A percentile compares a stretch with the other conserved stretches of the same genome.
Evolutionary conservation across 1,284 basidiomycete species (phyloP).

Genomic region (Fomitopsis schrenkii): DNA sequence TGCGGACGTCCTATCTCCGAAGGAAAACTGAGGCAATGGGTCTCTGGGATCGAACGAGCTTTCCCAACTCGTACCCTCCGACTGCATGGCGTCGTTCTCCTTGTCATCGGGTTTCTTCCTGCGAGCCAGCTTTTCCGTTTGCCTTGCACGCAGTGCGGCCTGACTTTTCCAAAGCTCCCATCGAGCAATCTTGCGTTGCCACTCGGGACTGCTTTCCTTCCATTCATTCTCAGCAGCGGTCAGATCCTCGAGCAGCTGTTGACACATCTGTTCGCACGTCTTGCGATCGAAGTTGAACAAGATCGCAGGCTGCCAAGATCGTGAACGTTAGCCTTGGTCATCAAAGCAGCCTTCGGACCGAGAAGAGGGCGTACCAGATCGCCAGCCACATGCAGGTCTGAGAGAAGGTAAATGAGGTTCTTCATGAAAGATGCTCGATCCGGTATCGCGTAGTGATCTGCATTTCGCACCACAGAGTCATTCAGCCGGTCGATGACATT

Average conservation of each 20-base stretch:
- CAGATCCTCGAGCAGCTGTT: conserved; percentile 34
- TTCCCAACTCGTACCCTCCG: conserved; percentile 37
- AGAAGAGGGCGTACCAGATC: conserved; percentile 42
- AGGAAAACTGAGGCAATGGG: conserved; percentile 56
- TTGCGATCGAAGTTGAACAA: conserved; percentile 63
- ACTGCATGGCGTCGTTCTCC: conserved; percentile 17
- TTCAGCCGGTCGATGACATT: conserved; percentile 38
- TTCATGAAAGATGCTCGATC: conserved; percentile 24
- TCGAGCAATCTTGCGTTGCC: conserved; percentile 46
- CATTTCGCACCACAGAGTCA: conserved; percentile 30
- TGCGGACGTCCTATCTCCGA: conserved; percentile 38
- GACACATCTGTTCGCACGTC: conserved; percentile 53
- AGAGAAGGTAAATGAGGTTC: conserved; percentile 48
- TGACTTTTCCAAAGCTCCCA: conserved; percentile 47
- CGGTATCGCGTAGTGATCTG: conserved; percentile 31
- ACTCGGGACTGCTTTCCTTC: conserved; percentile 42
- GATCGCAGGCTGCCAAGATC: conserved; percentile 50
- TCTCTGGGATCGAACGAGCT: conserved; percentile 53
- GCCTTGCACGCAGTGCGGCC: conserved; percentile 42
- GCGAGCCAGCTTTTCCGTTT: conserved; percentile 33
- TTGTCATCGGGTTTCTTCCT: conserved; percentile 32
- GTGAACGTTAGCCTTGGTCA: not conserved
- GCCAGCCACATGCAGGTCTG: conserved; percentile 46
- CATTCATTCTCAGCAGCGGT: conserved; percentile 43
- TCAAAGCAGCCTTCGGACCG: not conserved